phyloP scores from a whole-genome alignment of 1,284 basidiomycete genomes.

The Porogramme epimiltina region DNA sequence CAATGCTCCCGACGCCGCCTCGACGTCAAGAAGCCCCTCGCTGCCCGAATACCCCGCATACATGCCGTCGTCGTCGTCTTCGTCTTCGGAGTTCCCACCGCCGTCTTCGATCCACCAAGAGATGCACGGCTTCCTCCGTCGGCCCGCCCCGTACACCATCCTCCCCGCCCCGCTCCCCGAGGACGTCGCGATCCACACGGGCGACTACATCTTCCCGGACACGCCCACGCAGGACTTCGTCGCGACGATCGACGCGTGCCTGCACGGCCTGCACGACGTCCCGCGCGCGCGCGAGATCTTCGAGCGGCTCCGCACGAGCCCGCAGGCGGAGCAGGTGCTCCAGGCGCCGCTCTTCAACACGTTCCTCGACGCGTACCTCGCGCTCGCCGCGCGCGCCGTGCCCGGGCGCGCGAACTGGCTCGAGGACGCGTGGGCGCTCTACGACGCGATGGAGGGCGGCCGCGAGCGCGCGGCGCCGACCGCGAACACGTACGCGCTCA shows the following conservation, averaged over 20 bases:
- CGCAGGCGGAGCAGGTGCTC: conserved; percentile 36
- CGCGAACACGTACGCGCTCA: conserved; percentile 65
- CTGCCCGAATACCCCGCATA: conserved; percentile 42
- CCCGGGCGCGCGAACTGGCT: conserved; percentile 52
- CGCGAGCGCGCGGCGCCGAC: conserved; percentile 52
- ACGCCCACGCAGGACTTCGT: conserved; percentile 67
- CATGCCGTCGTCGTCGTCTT: conserved; percentile 28
- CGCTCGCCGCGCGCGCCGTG: conserved; percentile 54
- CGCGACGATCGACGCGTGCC: conserved; percentile 78
- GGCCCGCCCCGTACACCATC: conserved; percentile 51
- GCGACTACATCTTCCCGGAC: conserved; percentile 65
- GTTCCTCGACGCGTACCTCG: conserved; percentile 64
- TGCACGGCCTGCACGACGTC: conserved; percentile 73
- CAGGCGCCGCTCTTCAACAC: conserved; percentile 49
- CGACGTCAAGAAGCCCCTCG: conserved; percentile 37
- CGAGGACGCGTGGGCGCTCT: conserved; percentile 60
- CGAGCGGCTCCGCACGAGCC: conserved; percentile 50
- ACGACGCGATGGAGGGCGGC: conserved; percentile 53
- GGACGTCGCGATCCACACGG: conserved; percentile 38
- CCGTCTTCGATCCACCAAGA: conserved; percentile 22
- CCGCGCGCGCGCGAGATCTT: conserved; percentile 71
- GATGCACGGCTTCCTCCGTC: conserved; percentile 52
- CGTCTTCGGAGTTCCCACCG: neutral
- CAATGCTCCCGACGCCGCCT: conserved; percentile 53
- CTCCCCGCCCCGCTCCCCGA: conserved; percentile 64